Evolutionary conservation across 1,284 basidiomycete species (phyloP), one percentile per base, ranked within the genome.

Genomic region (Inonotus obliquus): DNA sequence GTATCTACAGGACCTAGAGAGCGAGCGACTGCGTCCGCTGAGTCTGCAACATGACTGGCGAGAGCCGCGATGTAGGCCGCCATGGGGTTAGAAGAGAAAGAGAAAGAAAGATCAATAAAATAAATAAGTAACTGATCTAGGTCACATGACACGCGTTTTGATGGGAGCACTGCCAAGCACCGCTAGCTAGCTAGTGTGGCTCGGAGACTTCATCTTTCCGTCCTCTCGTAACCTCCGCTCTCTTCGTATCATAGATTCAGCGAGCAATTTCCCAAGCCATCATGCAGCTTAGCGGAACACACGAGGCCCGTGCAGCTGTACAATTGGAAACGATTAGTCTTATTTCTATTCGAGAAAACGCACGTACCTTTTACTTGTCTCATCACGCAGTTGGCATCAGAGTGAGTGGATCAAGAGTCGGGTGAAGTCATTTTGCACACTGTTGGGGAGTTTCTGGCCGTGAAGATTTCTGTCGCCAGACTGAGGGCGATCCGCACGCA

Each of bases 21-120:
- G 29, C 62, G 62, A 10, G 58, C 54, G 29, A 63, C 38, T 27
- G 53, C 51, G 19, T 63, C 62, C 2, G 62, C 62, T 6, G 52
- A 47, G 54, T 35, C 14, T 11, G 62, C 44, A 19, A 62, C 57
- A 45, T 41, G 51, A 6, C 27, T 27, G 13, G 58, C 58, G 23
- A 59, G n/a, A 17, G 49, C 38, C 6, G 61, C 55, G n/a, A 62
- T 54, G 17, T 39, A 51, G 21, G 52, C 10, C 1, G 62, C 11
- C 52, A 61, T 57, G 32, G 25, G 48, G 44, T 25, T 19, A 37
- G 21, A 39, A 29, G 49, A 25, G 21, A 35, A 23, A 39, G 21
- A 29, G 29, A 19, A 35, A 27, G 32, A 17, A 6, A n/a, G 11
- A 44, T 44, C 7, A 44, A 14, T 44, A 44, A 9, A 14, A 21